Base-by-base conservation (phyloP, 768 basidiomycete species). In the Boletus sp. region DNA sequence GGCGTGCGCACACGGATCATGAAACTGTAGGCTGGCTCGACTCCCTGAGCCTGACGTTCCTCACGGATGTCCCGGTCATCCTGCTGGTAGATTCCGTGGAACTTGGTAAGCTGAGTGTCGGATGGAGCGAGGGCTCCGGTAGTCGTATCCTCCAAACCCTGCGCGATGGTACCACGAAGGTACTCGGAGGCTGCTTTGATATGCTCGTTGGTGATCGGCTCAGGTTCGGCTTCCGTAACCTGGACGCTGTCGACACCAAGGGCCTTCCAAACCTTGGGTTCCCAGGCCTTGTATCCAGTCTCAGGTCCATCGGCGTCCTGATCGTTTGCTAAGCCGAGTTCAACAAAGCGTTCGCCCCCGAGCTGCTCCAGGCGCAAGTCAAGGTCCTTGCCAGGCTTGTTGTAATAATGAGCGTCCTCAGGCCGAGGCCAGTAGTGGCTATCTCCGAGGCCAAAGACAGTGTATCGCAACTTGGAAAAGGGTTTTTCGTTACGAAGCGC, bases 11-110 rank as follows among this genome's bases (percentile, higher is more conserved):
- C 90, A 60, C 97, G 92, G 64, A 98, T 98, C 97, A 99, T 99
- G 79, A 99, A 99, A 66, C 86, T 82, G 74, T 87, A 99, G 1
- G 97, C 97, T 32, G 93, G 93, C 72, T 99, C 97, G 21, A 89
- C 84, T 42, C 94, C 97, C 68, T 93, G 89, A 23, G 82, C 85
- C 69, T 92, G 83, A 55, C 97, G 87, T 72, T 98, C 96, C 58
- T 98, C 96, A 37, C 97, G 90, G 66, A 99, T 96, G 71, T 99
- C 97, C 44, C 97, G 88, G 70, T 99, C 97, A 69, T 98, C 97
- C 73, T 98, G 92, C 71, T 94, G 90, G 72, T 93, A 95, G 63
- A 93, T 93, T 17, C 93, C 93, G 65, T 93, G 92, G 84, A 98
- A 98, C 79, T 98, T 99, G 63, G 95, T 98, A 50, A 99, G 78